These are phyloP conservation scores for Tricladium varicosporioides DNA, from an alignment of 2,329 filamentous ascomycete genomes.

Conservation along the genomic window DNA sequence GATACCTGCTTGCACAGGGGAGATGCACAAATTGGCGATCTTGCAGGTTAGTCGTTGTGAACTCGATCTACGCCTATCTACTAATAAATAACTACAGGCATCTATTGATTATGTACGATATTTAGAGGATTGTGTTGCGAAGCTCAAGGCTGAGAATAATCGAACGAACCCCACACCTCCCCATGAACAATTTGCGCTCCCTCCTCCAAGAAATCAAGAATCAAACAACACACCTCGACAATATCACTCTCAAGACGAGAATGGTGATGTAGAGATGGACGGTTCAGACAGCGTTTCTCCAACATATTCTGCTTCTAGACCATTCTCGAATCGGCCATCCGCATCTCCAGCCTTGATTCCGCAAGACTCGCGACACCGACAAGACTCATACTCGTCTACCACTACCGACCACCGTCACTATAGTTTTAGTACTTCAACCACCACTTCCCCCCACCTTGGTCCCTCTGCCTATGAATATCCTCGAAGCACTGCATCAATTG, in stretches of 20 bases:
- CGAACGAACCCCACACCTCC: constrained; percentile 24
- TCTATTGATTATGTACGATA: constrained; percentile 97
- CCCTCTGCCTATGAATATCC: constrained; percentile 46
- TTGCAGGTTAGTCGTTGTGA: constrained; percentile 66
- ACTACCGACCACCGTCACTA: constrained; percentile 49
- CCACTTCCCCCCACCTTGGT: constrained; percentile 57
- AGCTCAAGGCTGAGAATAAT: constrained; percentile 62
- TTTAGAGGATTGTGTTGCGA: constrained; percentile 80
- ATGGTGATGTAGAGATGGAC: constrained; percentile 61
- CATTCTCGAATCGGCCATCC: constrained; percentile 41
- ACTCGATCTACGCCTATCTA: too few species aligned
- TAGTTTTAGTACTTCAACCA: constrained; percentile 47
- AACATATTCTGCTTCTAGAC: constrained; percentile 37
- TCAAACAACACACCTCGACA: constrained; percentile 35
- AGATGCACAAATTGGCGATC: constrained; percentile 98
- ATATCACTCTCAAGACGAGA: constrained; percentile 43
- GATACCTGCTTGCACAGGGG: constrained; percentile 93
- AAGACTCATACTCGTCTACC: constrained; percentile 52
- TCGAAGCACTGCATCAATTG: constrained; percentile 36
- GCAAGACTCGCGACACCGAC: constrained; percentile 44
- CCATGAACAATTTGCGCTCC: constrained; percentile 21
- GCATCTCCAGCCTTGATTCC: constrained; percentile 50
- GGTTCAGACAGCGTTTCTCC: constrained; percentile 51
- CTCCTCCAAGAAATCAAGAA: constrained; percentile 22
- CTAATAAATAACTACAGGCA: constrained; percentile 55